These are phyloP conservation scores for Wickerhamomyces ciferrii DNA, from an alignment of 805 yeast species.

Conservation along the genomic window DNA sequence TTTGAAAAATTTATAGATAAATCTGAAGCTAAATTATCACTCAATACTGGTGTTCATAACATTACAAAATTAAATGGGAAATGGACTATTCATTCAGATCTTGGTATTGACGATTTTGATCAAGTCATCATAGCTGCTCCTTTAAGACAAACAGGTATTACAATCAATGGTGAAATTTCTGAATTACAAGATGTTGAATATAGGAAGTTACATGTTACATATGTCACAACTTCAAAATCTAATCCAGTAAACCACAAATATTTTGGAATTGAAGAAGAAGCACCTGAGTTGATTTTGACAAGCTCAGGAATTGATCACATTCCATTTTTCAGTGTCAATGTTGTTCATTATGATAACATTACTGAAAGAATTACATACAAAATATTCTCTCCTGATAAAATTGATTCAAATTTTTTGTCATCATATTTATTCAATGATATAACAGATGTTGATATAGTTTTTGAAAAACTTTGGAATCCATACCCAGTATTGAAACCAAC, in stretches of 20 bases:
- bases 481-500: constrained; percentile 36
- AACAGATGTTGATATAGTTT: constrained; percentile 18
- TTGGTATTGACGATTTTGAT: constrained; percentile 25
- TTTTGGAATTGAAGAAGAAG: constrained; percentile 10
- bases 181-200: constrained; percentile 26
- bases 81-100: constrained; percentile 8
- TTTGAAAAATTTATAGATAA: constrained; percentile 33
- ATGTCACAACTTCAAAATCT: constrained; percentile 22
- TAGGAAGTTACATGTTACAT: constrained; percentile 33
- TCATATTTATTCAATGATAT: constrained; percentile 16
- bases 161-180: constrained; percentile 5
- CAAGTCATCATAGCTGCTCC: constrained; percentile 43
- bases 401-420: constrained; percentile 15
- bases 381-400: constrained; percentile 28
- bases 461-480: constrained; percentile 35
- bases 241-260: constrained; percentile 15
- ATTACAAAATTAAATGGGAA: constrained; percentile 7
- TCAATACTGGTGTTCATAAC: constrained; percentile 25
- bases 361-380: constrained; percentile 34
- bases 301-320: constrained; percentile 6
- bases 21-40: constrained; percentile 26
- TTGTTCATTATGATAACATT: constrained; percentile 22
- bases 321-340: constrained; percentile 30
- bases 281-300: constrained; percentile 25
- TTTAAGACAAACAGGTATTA: constrained; percentile 24